These are phyloP conservation scores for Paramyrothecium roridum DNA, from an alignment of 2,329 filamentous ascomycete genomes.

Conservation along the genomic window DNA sequence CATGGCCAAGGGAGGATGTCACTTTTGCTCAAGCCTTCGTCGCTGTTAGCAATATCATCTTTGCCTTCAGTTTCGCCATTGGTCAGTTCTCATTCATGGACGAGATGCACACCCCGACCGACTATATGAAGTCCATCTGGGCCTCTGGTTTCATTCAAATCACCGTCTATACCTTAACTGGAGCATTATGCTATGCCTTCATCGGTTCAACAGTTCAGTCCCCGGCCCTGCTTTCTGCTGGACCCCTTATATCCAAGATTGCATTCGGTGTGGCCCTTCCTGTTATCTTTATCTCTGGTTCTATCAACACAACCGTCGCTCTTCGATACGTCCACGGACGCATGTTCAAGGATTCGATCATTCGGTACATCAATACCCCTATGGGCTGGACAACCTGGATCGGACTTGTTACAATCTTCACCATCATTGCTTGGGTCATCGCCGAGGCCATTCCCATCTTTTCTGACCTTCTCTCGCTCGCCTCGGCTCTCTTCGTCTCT, in stretches of 20 bases:
- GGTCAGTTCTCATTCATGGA: slow-evolving; percentile 42
- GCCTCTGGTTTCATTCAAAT: slow-evolving; percentile 56
- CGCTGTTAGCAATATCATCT: slow-evolving; percentile 60
- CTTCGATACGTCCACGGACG: slow-evolving; percentile 35
- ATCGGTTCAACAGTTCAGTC: slow-evolving; percentile 56
- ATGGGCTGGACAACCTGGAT: slow-evolving; percentile 50
- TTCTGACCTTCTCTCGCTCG: slow-evolving; percentile 55
- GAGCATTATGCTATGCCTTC: slow-evolving; percentile 62
- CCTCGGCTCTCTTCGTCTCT: slow-evolving; percentile 44
- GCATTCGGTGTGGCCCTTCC: slow-evolving; percentile 64
- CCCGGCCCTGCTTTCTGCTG: slow-evolving; percentile 62
- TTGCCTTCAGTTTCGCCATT: slow-evolving; percentile 54
- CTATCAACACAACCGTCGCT: slow-evolving; percentile 51
- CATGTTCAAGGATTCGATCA: slow-evolving; percentile 28
- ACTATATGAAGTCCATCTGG: slow-evolving; percentile 45
- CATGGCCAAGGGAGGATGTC: slow-evolving; percentile 32
- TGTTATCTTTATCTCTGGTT: slow-evolving; percentile 66
- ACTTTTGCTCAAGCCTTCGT: slow-evolving; percentile 49
- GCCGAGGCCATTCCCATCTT: slow-evolving; percentile 71
- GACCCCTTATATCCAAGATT: slow-evolving; percentile 53
- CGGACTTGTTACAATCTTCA: slow-evolving; percentile 51
- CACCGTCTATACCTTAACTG: slow-evolving; percentile 58
- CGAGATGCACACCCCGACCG: slow-evolving; percentile 37
- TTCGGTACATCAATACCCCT: slow-evolving; percentile 34
- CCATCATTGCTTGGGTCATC: slow-evolving; percentile 64